Percentiles rank a stretch among this genome's conserved stretches.
phyloP scores from a whole-genome alignment of 116 monocot genomes.

The Phalaenopsis hybrid region DNA sequence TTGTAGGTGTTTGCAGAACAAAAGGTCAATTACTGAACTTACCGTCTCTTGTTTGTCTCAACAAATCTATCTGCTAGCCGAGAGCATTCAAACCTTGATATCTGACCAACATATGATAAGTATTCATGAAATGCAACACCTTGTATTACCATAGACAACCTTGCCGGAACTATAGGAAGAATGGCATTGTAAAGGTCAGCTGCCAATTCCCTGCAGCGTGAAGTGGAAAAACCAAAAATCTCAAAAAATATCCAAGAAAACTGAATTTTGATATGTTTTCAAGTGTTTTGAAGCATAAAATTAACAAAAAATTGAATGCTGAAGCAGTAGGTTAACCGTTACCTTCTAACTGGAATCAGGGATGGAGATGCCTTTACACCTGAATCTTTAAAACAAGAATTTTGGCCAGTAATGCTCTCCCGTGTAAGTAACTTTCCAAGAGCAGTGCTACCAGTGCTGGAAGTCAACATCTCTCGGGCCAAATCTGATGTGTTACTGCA shows the following conservation, averaged over 20 bases:
- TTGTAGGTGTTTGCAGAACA: no score
- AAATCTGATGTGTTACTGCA: constrained; percentile 25
- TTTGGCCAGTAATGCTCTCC: constrained; percentile 1
- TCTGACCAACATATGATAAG: constrained; percentile 53
- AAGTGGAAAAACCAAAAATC: background rate
- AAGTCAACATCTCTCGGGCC: constrained; percentile 46
- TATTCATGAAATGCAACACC: constrained; percentile 76
- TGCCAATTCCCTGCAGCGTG: constrained; percentile 32
- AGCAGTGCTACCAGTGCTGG: constrained; percentile 40
- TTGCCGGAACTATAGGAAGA: constrained; percentile 49
- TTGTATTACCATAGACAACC: constrained; percentile 36
- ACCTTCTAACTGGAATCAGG: constrained; percentile 21
- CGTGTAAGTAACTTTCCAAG: constrained; percentile 45
- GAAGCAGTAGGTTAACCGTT: background rate
- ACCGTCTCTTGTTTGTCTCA: constrained; percentile 1
- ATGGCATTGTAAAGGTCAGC: constrained; percentile 36
- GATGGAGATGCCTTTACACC: constrained; percentile 2
- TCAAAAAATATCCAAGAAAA: background rate
- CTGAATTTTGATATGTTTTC: background rate
- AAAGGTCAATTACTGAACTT: background rate
- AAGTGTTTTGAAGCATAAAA: background rate
- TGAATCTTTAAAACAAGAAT: constrained; percentile 7
- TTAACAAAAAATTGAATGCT: background rate
- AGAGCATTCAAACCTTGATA: constrained; percentile 44
- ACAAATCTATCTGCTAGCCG: constrained; percentile 32